phyloP scores from a whole-genome alignment of 805 yeast species.

The Spathaspora gorwiae region DNA sequence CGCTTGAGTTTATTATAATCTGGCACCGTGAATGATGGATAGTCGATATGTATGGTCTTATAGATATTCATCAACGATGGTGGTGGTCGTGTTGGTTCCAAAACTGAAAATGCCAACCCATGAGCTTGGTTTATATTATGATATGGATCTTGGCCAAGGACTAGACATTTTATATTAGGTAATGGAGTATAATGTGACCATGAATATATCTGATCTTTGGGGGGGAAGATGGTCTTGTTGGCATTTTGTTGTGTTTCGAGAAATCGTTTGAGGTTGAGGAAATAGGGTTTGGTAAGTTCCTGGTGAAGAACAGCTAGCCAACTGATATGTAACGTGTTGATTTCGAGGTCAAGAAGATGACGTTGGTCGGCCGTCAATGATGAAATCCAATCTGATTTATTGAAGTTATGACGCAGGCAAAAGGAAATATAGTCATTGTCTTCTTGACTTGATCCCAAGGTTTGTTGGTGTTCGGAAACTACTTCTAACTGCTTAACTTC shows the following conservation, averaged over 20 bases:
- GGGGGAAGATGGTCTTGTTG: constrained; percentile 69
- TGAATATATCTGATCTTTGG: constrained; percentile 70
- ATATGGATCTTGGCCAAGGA: constrained; percentile 95
- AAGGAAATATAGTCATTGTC: constrained; percentile 10
- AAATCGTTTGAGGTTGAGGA: constrained; percentile 65
- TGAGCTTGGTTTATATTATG: constrained; percentile 93
- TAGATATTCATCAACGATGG: constrained; percentile 87
- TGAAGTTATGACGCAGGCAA: constrained; percentile 27
- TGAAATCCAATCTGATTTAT: constrained; percentile 49
- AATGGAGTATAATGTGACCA: constrained; percentile 89
- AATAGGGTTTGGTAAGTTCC: constrained; percentile 83
- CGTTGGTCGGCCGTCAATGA: constrained; percentile 45
- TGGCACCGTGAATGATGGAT: constrained; percentile 59
- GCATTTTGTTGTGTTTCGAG: constrained; percentile 38
- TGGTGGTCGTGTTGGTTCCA: constrained; percentile 70
- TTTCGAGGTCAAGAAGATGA: constrained; percentile 59
- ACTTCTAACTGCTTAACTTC: too few relatives aligned
- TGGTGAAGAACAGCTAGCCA: constrained; percentile 71
- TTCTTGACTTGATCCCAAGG: not conserved
- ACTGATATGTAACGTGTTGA: constrained; percentile 61
- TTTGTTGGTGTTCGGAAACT: too few relatives aligned
- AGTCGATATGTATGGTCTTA: constrained; percentile 62
- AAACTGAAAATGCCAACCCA: constrained; percentile 90
- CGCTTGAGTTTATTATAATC: constrained; percentile 22
- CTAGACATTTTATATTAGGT: constrained; percentile 64